Percentiles rank a stretch among this genome's conserved stretches.
Conservation (phyloP, 2,329 filamentous ascomycete species). For the Kalmusia sp. region DNA sequence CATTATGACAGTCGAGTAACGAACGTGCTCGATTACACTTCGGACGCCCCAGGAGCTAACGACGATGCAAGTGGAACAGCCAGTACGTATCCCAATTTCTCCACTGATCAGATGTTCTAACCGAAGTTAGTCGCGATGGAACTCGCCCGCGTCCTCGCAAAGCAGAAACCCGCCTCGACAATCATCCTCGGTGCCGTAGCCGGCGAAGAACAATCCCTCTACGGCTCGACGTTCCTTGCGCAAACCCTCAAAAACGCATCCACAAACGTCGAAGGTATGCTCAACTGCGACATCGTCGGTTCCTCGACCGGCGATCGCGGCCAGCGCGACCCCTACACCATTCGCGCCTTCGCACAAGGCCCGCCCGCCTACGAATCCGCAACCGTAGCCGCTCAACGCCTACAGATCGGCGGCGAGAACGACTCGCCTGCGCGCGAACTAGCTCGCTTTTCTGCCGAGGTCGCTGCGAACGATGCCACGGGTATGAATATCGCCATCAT, state of each 20-base stretch:
- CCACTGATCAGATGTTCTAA: slow-evolving; percentile 11
- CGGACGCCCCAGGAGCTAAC: slow-evolving; percentile 64
- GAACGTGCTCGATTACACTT: slow-evolving; percentile 59
- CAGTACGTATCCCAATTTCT: slow-evolving; percentile 26
- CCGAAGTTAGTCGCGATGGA: slow-evolving; percentile 56
- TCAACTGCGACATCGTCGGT: slow-evolving; percentile 66
- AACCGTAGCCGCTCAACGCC: slow-evolving; percentile 45
- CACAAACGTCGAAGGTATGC: slow-evolving; percentile 64
- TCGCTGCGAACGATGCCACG: slow-evolving; percentile 59
- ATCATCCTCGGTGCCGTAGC: slow-evolving; percentile 65
- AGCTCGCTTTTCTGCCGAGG: slow-evolving; percentile 62
- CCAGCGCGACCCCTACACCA: slow-evolving; percentile 56
- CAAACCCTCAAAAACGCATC: slow-evolving; percentile 59
- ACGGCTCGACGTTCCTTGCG: slow-evolving; percentile 60
- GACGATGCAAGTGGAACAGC: slow-evolving; percentile 65
- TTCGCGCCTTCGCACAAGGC: slow-evolving; percentile 63
- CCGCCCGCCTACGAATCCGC: slow-evolving; percentile 54
- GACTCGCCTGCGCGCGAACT: slow-evolving; percentile 63
- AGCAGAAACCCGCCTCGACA: slow-evolving; percentile 56
- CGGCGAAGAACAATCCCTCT: slow-evolving; percentile 65
- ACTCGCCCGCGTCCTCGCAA: slow-evolving; percentile 61
- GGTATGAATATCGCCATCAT: slow-evolving; percentile 64
- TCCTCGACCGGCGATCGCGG: slow-evolving; percentile 56
- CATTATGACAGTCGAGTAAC: slow-evolving; percentile 63
- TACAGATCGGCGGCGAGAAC: slow-evolving; percentile 57